Conservation (phyloP, 1,284 basidiomycete genomes). For the Apiotrichum akiyoshidainum region DNA sequence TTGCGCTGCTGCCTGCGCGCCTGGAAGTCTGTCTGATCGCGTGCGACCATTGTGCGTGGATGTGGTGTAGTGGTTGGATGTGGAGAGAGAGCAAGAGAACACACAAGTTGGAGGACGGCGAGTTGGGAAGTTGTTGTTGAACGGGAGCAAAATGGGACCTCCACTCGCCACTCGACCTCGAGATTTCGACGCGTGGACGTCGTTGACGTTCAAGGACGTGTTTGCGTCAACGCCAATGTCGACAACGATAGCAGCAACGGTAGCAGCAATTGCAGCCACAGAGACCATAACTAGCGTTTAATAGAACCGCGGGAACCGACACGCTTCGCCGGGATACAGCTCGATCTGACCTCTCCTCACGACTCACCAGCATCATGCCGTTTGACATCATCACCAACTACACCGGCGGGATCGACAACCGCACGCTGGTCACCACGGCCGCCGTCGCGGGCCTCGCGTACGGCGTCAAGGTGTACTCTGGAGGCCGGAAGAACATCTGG, state of each 20-base stretch:
- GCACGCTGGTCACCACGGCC: slow-evolving; percentile 23
- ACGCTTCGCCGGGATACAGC: too few species aligned
- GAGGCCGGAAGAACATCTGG: slow-evolving; percentile 46
- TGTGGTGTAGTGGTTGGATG: neutral
- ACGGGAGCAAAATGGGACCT: neutral
- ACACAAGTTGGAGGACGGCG: too few species aligned
- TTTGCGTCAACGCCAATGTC: too few species aligned
- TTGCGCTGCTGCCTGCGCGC: slow-evolving; percentile 33
- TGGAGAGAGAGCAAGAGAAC: neutral
- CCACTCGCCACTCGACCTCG: neutral
- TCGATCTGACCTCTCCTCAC: too few species aligned
- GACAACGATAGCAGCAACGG: too few species aligned
- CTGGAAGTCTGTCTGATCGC: slow-evolving; percentile 39
- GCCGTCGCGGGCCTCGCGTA: slow-evolving; percentile 26
- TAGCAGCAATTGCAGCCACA: too few species aligned
- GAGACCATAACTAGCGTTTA: too few species aligned
- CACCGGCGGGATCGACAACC: slow-evolving; percentile 24
- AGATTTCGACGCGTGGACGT: too few species aligned
- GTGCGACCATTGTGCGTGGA: slow-evolving; percentile 6
- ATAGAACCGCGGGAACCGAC: too few species aligned
- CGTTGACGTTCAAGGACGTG: too few species aligned
- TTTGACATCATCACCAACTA: slow-evolving; percentile 29
- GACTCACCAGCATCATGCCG: slow-evolving; percentile 35
- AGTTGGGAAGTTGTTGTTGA: too few species aligned
- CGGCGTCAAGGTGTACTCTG: slow-evolving; percentile 34